These are phyloP conservation scores for Skeletonema marinoi DNA, from an alignment of 108 stramenopile species.

Conservation along the genomic window DNA sequence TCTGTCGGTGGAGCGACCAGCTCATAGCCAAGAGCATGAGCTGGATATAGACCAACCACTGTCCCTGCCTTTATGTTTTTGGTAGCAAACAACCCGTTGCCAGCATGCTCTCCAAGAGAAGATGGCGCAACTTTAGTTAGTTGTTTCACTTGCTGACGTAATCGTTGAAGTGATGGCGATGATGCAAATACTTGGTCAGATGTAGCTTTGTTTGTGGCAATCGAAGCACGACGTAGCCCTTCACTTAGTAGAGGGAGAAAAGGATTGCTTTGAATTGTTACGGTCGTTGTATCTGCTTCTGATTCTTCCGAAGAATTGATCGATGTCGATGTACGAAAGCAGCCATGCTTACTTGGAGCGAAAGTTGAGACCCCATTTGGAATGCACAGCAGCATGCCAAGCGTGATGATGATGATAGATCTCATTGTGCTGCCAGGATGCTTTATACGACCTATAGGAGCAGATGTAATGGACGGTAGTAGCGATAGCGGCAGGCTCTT, in stretches of 20 bases:
- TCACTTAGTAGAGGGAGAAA: constrained; percentile 17
- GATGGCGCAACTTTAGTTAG: constrained; percentile 21
- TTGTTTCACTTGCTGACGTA: constrained; percentile 28
- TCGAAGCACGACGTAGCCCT: constrained; percentile 11
- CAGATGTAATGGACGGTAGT: too few species aligned
- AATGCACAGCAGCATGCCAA: neutral
- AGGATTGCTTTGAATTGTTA: neutral
- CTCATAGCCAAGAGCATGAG: constrained; percentile 47
- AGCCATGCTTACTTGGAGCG: neutral
- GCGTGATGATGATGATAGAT: neutral
- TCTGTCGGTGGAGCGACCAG: neutral
- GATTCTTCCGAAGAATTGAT: neutral
- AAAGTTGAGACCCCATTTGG: neutral
- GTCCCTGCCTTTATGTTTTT: constrained; percentile 52
- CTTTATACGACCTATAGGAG: too few species aligned
- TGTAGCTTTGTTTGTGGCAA: constrained; percentile 30
- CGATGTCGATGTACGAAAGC: neutral
- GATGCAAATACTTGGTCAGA: constrained; percentile 22
- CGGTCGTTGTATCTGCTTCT: neutral
- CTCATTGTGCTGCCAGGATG: neutral
- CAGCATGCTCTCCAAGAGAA: constrained; percentile 43
- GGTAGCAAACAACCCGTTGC: constrained; percentile 52
- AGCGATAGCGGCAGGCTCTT: too few species aligned
- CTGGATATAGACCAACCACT: constrained; percentile 52
- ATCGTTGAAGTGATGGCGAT: constrained; percentile 24